Evolutionary conservation across 345 rosid genomes (phyloP).

Genomic region (Citrus cavaleriei): DNA sequence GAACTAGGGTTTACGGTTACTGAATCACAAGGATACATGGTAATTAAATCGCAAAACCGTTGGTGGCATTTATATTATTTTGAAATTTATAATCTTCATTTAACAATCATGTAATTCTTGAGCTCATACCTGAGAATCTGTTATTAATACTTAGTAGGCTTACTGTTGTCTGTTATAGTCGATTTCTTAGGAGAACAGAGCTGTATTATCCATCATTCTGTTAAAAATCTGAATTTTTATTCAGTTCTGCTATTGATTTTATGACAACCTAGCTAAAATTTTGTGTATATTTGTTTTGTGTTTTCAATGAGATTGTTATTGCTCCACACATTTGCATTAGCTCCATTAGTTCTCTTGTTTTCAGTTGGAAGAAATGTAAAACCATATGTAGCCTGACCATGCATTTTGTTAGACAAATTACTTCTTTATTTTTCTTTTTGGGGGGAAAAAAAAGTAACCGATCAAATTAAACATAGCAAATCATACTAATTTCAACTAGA

Average conservation of each 20-base stretch:
- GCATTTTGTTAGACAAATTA: not conserved
- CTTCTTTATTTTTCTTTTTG: not conserved
- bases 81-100: not conserved
- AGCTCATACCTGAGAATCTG: not conserved
- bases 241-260: not conserved
- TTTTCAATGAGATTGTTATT: not conserved
- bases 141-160: not conserved
- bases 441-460: not conserved
- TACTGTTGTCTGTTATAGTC: not conserved
- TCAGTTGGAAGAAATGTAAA: not conserved
- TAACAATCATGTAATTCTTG: not conserved
- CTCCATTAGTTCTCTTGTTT: not conserved
- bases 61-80: not conserved
- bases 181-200: slow-evolving; percentile 3
- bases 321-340: not conserved
- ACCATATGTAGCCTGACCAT: not conserved
- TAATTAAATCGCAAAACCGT: not conserved
- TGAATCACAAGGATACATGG: not conserved
- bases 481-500: not conserved
- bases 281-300: not conserved
- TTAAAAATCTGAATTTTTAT: not conserved
- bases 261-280: not conserved
- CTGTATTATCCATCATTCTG: not conserved
- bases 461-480: not conserved
- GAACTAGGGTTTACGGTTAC: not conserved